phyloP scores from a whole-genome alignment of 176 grass and related monocot genomes.

The Melocanna baccifera region DNA sequence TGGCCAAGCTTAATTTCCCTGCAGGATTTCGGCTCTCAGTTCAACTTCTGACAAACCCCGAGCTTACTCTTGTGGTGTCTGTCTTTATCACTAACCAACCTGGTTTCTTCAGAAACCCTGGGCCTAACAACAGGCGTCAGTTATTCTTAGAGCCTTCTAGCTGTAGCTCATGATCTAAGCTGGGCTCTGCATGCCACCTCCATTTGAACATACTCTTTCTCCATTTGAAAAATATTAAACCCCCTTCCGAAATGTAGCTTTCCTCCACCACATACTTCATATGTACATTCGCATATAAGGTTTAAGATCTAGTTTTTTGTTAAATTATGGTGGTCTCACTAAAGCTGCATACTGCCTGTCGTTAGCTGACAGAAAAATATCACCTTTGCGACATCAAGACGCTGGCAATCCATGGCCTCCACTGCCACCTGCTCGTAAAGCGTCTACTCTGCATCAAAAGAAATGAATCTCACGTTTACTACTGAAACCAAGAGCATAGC shows the following conservation, averaged over 20 bases:
- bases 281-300: background rate
- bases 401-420: slow-evolving; percentile 93
- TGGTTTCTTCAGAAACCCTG: background rate
- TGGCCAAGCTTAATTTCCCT: background rate
- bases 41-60: background rate
- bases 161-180: background rate
- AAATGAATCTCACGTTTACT: background rate
- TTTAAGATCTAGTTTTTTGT: background rate
- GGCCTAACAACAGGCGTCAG: background rate
- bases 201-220: too few relatives aligned
- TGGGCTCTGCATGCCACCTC: background rate
- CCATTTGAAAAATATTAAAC: too few relatives aligned
- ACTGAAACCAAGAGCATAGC: background rate
- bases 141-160: background rate
- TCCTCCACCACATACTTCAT: background rate
- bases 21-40: background rate
- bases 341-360: slow-evolving; percentile 13
- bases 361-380: background rate
- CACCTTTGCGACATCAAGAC: slow-evolving; percentile 83
- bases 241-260: background rate
- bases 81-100: background rate
- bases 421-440: slow-evolving; percentile 93
- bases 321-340: slow-evolving; percentile 3
- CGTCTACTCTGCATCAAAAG: slow-evolving; percentile 75
- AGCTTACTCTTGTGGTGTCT: background rate